Percentiles rank a stretch among this genome's conserved stretches.
These are phyloP conservation scores for Mortierella sp. DNA, from an alignment of 371 early-diverging fungal species.

Conservation along the genomic window DNA sequence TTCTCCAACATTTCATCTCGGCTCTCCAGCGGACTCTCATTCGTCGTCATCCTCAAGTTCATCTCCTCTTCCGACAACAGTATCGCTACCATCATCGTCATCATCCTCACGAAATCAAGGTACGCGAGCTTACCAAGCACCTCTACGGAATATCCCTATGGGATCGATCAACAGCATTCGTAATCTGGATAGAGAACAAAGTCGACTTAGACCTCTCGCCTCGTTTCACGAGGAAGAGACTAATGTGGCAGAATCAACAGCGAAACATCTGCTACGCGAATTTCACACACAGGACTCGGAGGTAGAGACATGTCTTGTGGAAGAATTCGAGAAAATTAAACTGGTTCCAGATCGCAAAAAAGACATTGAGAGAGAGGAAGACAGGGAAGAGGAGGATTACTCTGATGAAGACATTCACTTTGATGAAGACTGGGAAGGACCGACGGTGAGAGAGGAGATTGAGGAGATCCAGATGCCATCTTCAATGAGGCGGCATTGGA, in stretches of 20 bases:
- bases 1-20: no score
- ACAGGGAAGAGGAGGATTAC: no score
- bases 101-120: not conserved
- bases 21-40: not conserved
- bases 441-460: no score
- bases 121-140: conserved; percentile 16
- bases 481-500: no score
- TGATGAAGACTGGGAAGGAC: no score
- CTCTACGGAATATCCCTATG: conserved; percentile 23
- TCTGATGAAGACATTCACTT: no score
- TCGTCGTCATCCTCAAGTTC: conserved; percentile 4
- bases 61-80: no score
- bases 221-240: conserved; percentile 12
- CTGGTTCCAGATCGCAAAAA: not conserved
- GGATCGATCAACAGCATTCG: conserved; percentile 44
- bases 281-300: conserved; percentile 17
- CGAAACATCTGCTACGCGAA: conserved; percentile 17
- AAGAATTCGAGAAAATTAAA: not conserved
- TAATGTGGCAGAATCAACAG: not conserved
- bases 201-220: conserved; percentile 20
- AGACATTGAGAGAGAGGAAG: no score
- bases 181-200: conserved; percentile 33
- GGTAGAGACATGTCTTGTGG: conserved; percentile 6
- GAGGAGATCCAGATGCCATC: no score
- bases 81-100: conserved; percentile 11